A percentile compares a stretch with the other conserved stretches of the same genome.
phyloP scores from a whole-genome alignment of 164 flowering plant species.

The Chimonanthus praecox region DNA sequence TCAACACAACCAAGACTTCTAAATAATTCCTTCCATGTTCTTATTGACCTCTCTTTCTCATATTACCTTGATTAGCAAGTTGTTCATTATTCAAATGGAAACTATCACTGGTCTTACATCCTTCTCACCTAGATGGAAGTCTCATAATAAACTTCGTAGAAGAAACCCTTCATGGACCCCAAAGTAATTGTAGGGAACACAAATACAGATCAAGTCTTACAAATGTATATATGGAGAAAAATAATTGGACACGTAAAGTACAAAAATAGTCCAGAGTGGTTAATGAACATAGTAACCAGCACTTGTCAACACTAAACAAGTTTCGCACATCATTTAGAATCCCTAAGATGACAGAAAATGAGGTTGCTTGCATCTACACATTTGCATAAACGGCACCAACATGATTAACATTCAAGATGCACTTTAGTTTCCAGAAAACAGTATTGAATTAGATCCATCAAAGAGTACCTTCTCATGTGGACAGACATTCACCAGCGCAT shows the following conservation, averaged over 20 bases:
- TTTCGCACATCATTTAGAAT: background rate
- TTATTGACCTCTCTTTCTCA: too few relatives aligned
- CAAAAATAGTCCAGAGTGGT: background rate
- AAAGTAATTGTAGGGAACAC: too few relatives aligned
- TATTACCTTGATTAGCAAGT: too few relatives aligned
- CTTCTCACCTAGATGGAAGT: too few relatives aligned
- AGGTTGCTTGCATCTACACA: background rate
- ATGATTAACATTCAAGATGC: background rate
- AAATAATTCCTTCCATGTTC: too few relatives aligned
- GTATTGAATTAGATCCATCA: background rate
- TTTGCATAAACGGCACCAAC: background rate
- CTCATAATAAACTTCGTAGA: too few relatives aligned
- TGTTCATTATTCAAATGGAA: too few relatives aligned
- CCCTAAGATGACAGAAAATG: background rate
- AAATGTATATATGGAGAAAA: too few relatives aligned
- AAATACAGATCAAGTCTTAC: too few relatives aligned
- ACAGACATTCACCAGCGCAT: constrained; percentile 34
- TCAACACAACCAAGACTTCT: background rate
- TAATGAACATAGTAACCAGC: background rate
- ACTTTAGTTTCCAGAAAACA: background rate
- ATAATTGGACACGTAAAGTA: background rate
- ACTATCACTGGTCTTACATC: too few relatives aligned
- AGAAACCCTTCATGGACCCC: too few relatives aligned
- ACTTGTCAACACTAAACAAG: background rate
- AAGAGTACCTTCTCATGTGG: constrained; percentile 37